Evolutionary conservation across 2,329 filamentous ascomycete genomes (phyloP).

Genomic region (Aureobasidium sp.): DNA sequence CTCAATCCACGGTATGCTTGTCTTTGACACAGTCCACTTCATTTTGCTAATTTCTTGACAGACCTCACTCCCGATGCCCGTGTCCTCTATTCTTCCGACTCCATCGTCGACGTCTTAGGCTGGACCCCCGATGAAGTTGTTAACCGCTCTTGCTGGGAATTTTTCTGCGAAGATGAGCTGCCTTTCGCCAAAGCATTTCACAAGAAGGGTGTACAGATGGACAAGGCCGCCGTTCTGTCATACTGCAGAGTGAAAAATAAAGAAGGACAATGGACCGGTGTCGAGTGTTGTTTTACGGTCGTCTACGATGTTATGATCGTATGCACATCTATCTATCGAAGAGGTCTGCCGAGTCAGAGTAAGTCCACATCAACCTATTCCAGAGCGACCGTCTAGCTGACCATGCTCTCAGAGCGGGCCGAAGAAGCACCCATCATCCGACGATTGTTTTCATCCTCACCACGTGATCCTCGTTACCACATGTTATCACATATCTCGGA

Average conservation of each 20-base stretch:
- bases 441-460: constrained; percentile 72
- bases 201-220: constrained; percentile 64
- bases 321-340: constrained; percentile 70
- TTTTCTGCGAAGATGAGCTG: constrained; percentile 76
- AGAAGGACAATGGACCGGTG: constrained; percentile 65
- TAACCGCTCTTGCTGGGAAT: constrained; percentile 73
- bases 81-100: constrained; percentile 77
- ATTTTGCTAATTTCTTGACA: constrained; percentile 28
- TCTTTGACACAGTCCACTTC: background rate
- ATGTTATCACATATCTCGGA: constrained; percentile 80
- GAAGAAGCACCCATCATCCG: constrained; percentile 71
- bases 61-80: constrained; percentile 69
- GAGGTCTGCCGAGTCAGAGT: constrained; percentile 66
- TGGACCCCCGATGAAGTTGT: constrained; percentile 70
- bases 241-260: constrained; percentile 67
- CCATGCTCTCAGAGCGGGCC: constrained; percentile 57
- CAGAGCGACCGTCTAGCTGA: background rate
- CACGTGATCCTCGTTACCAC: constrained; percentile 76
- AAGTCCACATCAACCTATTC: constrained; percentile 30
- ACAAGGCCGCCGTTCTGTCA: constrained; percentile 77
- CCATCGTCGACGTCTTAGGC: constrained; percentile 74
- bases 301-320: constrained; percentile 84
- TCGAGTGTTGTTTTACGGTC: constrained; percentile 83
- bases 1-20: constrained; percentile 69
- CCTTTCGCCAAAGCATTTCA: constrained; percentile 67